Percentiles rank a stretch among this genome's conserved stretches.
Conservation (phyloP, 2,329 filamentous ascomycete genomes). For the Phoma sp. region DNA sequence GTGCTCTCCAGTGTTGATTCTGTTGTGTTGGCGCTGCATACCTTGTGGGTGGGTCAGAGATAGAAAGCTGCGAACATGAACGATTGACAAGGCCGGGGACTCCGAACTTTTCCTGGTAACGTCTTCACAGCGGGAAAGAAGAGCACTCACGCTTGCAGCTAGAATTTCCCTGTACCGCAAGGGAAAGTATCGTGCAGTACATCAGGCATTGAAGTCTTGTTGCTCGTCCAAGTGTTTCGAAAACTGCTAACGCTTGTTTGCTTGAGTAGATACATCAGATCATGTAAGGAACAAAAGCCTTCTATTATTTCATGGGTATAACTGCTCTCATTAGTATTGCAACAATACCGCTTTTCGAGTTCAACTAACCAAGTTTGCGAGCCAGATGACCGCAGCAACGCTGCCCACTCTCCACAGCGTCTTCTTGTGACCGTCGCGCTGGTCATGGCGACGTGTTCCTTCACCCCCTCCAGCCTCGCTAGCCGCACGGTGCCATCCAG, state of each 20-base stretch:
- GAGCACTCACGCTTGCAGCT: no score
- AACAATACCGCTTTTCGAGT: no score
- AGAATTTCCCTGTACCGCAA: no score
- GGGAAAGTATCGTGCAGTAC: not conserved
- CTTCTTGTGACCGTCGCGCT: not conserved
- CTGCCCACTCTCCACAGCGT: not conserved
- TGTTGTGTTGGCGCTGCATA: no score
- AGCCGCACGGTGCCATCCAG: slow-evolving; percentile 8
- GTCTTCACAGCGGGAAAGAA: no score
- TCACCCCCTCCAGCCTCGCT: not conserved
- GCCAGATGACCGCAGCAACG: slow-evolving; percentile 1
- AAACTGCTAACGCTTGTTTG: not conserved
- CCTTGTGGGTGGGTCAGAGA: no score
- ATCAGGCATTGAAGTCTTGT: not conserved
- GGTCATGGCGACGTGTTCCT: not conserved
- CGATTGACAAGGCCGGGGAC: no score
- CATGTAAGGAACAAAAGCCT: not conserved
- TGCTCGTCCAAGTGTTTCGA: not conserved
- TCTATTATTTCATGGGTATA: not conserved
- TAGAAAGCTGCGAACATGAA: no score
- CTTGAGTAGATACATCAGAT: not conserved
- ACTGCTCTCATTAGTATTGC: not conserved
- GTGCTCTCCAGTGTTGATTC: no score
- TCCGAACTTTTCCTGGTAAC: no score
- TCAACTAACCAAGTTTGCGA: not conserved